Evolutionary conservation across 805 yeast species (phyloP), one percentile per base, ranked within the genome.

Genomic region (Wickerhamomyces ciferrii): DNA sequence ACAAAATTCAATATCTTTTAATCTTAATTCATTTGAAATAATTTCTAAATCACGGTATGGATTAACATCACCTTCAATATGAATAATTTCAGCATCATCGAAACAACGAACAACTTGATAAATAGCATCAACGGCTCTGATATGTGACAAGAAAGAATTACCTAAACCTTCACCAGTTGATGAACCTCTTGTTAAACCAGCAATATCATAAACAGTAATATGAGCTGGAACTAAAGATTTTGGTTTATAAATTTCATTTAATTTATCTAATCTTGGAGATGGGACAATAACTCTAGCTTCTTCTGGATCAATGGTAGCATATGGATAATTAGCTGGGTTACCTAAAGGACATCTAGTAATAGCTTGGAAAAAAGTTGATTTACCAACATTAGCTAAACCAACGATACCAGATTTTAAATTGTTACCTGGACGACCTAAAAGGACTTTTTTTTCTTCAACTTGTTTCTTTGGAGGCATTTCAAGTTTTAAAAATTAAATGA

Each of bases 221-320:
- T 77, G 84, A 17, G 98, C 97, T 49, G 97, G 97, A 49, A 92
- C 90, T 64, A 81, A 81, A 58, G 86, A 78, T 60, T 88, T 86
- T 50, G 97, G 92, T 63, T 79, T 76, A 76, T 89, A 94, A 60
- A 85, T 70, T 43, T 78, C 78, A 59, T 79, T 76, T 44, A 94
- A 76, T 51, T 75, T 78, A 60, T 92, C 96, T 61, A 94, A 82
- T 66, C 96, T 82, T 51, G 85, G 79, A 50, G 96, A 87, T 59
- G 97, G 97, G 50, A 94, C 98, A 55, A 83, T 81, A 46, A 92
- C 96, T 66, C 96, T 82, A 41, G 98, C 97, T 73, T 92, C 97
- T 72, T 94, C 98, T 45, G 99, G 98, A 58, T 92, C 97, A 69
- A 90, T 90, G 47, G 99, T 92, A 39, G 99, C 99, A 66, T 89